Base-by-base conservation (phyloP, 2,329 filamentous ascomycete genomes). In the Cordyceps cateniannulata region DNA sequence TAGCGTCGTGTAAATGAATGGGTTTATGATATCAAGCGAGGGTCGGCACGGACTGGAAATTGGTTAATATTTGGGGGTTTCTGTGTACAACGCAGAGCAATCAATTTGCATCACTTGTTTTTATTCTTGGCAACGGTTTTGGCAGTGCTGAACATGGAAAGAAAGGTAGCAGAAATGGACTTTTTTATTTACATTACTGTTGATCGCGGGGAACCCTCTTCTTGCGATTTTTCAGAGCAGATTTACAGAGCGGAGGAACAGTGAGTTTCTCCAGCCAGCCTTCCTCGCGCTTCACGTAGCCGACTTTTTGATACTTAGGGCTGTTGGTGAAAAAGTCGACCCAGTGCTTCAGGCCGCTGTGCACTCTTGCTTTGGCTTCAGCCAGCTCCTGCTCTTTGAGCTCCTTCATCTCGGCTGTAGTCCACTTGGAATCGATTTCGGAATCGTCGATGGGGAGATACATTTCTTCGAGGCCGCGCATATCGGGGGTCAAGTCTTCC, bases 391-490 rank as follows among this genome's bases (percentile, higher is more conserved):
- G 74, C 66, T 83, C 82, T 64, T 84, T 82, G 60, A 85, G 62
- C 40, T 65, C 71, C 61, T 73, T 76, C 63, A 88, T 74, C 69
- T 86, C 80, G 16, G 78, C 79, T 20, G 82, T 76, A 40, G 75
- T 76, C 75, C 79, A 87, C 68, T 82, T 74, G 40, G 70, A 68
- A 72, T 93, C 89, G 27, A 89, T 81, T 60, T 79, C 78, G 1
- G 81, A 77, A 68, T 87, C 80, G 71, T 88, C 85, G 38, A 85
- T 67, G 1, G 85, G 85, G 9, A 93, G 71, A 75, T 85, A 98
- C 84, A 96, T 95, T 64, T 87, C 83, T 76, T 98, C 95, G 5
- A 91, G 88, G 50, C 95, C 95, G 63, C 90, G 84, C 72, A 97
- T 77, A 76, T 99, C 95, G 3, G 89, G 82, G 2, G 87, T 95